Evolutionary conservation across 345 rosid genomes (phyloP).

Genomic region (Raphanus sativus): DNA sequence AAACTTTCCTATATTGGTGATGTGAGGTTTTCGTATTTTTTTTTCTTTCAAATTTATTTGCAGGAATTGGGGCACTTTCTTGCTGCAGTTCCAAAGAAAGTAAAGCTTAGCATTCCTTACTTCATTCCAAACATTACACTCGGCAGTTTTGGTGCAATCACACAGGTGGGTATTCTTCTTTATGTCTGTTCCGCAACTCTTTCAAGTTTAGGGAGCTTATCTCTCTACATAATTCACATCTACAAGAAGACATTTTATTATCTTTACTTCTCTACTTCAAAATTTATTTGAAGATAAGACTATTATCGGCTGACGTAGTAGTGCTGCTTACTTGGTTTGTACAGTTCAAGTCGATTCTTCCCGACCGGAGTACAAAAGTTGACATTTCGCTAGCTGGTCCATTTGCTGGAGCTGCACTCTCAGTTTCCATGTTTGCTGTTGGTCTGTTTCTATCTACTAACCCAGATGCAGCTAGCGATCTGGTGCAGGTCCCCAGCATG

Average conservation of each 20-base stretch:
- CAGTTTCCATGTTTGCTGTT: slow-evolving; percentile 81
- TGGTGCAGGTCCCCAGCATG: slow-evolving; percentile 89
- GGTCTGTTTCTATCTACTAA: slow-evolving; percentile 84
- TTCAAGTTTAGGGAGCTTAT: slow-evolving; percentile 10
- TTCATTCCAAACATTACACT: slow-evolving; percentile 94
- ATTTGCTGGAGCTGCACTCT: slow-evolving; percentile 85
- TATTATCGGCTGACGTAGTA: background rate
- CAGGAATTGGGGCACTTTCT: slow-evolving; percentile 92
- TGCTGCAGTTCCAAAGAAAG: slow-evolving; percentile 91
- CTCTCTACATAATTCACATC: background rate
- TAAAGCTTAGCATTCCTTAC: slow-evolving; percentile 87
- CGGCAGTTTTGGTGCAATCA: slow-evolving; percentile 97
- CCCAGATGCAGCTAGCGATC: slow-evolving; percentile 71
- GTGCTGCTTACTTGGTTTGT: slow-evolving; percentile 14
- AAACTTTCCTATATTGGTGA: background rate
- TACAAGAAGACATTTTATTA: no score
- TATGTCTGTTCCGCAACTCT: slow-evolving; percentile 10
- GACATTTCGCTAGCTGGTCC: slow-evolving; percentile 93
- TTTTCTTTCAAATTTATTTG: slow-evolving; percentile 1
- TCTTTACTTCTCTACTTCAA: background rate
- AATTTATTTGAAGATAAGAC: background rate
- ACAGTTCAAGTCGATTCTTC: slow-evolving; percentile 94
- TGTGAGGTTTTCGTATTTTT: background rate
- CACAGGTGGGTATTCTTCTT: slow-evolving; percentile 57
- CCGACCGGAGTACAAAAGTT: slow-evolving; percentile 85